phyloP scores from a whole-genome alignment of 345 rosid species.

The Excoecaria cochinchinensis region DNA sequence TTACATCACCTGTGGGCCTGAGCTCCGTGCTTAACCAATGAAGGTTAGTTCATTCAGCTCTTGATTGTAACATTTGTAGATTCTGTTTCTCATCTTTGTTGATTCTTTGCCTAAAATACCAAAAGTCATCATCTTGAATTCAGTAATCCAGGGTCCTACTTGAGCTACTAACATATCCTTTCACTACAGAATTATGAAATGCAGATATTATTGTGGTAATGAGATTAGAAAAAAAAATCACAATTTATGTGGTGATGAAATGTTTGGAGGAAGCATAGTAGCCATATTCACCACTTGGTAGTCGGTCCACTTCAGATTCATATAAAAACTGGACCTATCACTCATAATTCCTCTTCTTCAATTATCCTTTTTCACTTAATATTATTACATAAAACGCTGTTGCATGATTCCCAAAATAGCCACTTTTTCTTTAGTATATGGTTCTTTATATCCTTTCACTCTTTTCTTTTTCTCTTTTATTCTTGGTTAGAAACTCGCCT shows the following conservation, averaged over 20 bases:
- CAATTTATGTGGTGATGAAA: conserved; percentile 20
- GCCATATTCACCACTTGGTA: conserved; percentile 3
- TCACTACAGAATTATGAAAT: not conserved
- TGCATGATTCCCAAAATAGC: not conserved
- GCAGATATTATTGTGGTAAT: conserved; percentile 1
- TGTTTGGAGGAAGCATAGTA: conserved; percentile 5
- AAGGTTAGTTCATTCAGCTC: conserved; percentile 3
- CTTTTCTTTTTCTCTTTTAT: not conserved
- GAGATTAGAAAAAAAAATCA: conserved; percentile 1
- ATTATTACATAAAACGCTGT: not conserved
- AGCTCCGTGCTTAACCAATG: not conserved
- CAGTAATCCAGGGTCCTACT: conserved; percentile 8
- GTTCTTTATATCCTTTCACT: too few species aligned
- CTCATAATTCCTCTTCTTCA: not conserved
- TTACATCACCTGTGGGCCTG: not conserved
- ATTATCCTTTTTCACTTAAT: not conserved
- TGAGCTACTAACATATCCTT: not conserved
- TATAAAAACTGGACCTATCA: not conserved
- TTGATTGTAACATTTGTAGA: not conserved
- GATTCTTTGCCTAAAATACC: conserved; percentile 11
- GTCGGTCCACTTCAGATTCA: conserved; percentile 13
- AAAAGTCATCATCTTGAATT: not conserved
- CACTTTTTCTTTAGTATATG: not conserved
- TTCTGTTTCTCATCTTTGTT: conserved; percentile 4
- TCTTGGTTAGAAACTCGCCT: not conserved